Evolutionary conservation across 1,139 yeast genomes (phyloP), one percentile per base, ranked within the genome.

Genomic region (Pichia sp.): DNA sequence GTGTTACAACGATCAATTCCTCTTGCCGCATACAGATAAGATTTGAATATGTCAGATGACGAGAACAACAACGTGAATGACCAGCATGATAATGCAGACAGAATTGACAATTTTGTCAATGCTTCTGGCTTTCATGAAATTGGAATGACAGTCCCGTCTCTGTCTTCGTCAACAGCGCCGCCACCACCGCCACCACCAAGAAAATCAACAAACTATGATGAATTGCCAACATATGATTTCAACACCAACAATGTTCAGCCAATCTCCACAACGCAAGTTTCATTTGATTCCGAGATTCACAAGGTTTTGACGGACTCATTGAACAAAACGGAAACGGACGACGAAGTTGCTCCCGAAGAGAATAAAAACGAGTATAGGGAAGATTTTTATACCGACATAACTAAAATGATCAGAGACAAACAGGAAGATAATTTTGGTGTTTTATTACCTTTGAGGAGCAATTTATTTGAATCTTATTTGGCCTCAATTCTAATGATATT

Each of bases 401-500:
- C 55, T 4, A 57, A 56, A 33, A 57, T 55, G 41, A 37, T 47
- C 27, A 47, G 50, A 29, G 23, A 16, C 23, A 16, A 16, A 16
- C 46, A 40, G 1, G 43, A 43, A 0, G 44, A 33, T n/a, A 41
- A 48, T 1, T 64, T 68, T 1, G 64, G 71, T 0, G 55, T 71
- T 4, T 49, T 73, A 27, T 47, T 72, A 38, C 73, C 77, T 0
- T 51, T 59, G 2, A 49, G 58, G 27, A 55, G 59, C 9, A 64
- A 61, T 3, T 53, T 58, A 5, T 44, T 57, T 37, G 67, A 61
- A 44, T 58, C 68, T 10, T 65, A 67, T 43, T 53, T 71, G 41
- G 70, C 70, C 8, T 70, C 77, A 1, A 46, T 72, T 28, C 48
- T 75, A 34, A 64, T 66, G 50, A 62, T 72, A n/a, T 50, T 73